A percentile compares a stretch with the other conserved stretches of the same genome.
phyloP scores from a whole-genome alignment of 23 red algal genomes.

The Chondrus crispus region DNA sequence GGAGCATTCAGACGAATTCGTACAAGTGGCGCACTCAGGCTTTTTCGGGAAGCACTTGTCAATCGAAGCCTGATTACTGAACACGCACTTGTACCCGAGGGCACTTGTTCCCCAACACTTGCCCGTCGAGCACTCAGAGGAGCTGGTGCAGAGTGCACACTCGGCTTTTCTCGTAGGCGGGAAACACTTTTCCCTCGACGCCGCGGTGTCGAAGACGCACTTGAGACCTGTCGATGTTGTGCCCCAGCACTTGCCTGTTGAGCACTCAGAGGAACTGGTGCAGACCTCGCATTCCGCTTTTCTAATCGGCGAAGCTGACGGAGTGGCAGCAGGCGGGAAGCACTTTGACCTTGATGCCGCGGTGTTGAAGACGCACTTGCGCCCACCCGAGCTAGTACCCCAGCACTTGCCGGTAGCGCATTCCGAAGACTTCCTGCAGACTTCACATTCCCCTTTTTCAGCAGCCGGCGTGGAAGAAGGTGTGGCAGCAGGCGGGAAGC shows the following conservation, averaged over 20 bases:
- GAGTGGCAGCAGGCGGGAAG: too few relatives aligned
- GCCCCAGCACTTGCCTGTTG: background rate
- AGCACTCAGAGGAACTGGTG: background rate
- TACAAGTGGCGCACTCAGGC: background rate
- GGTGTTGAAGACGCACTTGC: background rate
- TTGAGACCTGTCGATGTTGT: background rate
- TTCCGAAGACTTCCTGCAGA: background rate
- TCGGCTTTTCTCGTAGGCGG: background rate
- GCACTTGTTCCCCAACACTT: background rate
- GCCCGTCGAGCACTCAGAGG: background rate
- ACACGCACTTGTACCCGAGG: background rate
- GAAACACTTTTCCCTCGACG: conserved; percentile 39
- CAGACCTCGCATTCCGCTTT: conserved; percentile 1
- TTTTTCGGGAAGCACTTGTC: background rate
- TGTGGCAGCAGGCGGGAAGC: conserved; percentile 17
- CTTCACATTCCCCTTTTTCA: conserved; percentile 27
- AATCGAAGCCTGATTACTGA: background rate
- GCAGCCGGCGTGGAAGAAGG: background rate
- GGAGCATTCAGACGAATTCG: background rate
- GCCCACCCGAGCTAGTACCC: background rate
- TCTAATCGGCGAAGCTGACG: too few relatives aligned
- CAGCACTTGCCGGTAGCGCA: conserved; percentile 14
- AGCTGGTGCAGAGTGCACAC: background rate
- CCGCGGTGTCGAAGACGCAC: background rate
- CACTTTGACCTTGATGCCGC: background rate